A percentile compares a stretch with the other conserved stretches of the same genome.
These are phyloP conservation scores for Perkinsela sp. DNA, from an alignment of 208 protist genomes.

Conservation along the genomic window DNA sequence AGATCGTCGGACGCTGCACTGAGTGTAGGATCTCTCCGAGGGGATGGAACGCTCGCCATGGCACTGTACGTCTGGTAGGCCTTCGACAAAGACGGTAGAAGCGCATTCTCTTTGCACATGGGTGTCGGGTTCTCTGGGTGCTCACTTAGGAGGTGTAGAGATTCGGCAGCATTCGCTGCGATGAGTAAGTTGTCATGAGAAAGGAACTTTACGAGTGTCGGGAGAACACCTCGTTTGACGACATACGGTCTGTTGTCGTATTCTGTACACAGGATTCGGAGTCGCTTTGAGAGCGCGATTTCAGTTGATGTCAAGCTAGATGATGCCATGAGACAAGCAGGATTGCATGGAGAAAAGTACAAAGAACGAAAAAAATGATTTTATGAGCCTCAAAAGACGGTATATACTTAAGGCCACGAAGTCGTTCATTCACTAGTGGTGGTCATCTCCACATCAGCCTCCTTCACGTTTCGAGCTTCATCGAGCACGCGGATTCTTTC, in stretches of 20 bases:
- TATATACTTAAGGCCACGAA: too few relatives aligned
- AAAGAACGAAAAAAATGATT: not conserved
- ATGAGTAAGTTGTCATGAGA: conserved; percentile 37
- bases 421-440: too few relatives aligned
- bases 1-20: conserved; percentile 16
- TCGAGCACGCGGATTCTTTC: not conserved
- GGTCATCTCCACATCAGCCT: not conserved
- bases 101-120: conserved; percentile 12
- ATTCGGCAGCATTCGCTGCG: conserved; percentile 22
- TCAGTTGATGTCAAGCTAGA: conserved; percentile 34
- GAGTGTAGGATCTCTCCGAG: conserved; percentile 14
- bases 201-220: conserved; percentile 36
- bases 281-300: conserved; percentile 34
- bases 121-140: conserved; percentile 53
- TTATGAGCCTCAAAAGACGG: too few relatives aligned
- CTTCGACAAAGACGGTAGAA: conserved; percentile 20
- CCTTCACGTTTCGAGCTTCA: not conserved
- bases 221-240: conserved; percentile 43
- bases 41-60: conserved; percentile 45
- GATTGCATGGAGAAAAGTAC: not conserved
- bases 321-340: not conserved
- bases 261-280: conserved; percentile 26
- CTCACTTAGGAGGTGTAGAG: conserved; percentile 30
- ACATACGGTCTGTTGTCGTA: conserved; percentile 39
- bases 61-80: conserved; percentile 21